Base-by-base conservation (phyloP, 805 yeast genomes). In the Debaryomyces tyrocola region DNA sequence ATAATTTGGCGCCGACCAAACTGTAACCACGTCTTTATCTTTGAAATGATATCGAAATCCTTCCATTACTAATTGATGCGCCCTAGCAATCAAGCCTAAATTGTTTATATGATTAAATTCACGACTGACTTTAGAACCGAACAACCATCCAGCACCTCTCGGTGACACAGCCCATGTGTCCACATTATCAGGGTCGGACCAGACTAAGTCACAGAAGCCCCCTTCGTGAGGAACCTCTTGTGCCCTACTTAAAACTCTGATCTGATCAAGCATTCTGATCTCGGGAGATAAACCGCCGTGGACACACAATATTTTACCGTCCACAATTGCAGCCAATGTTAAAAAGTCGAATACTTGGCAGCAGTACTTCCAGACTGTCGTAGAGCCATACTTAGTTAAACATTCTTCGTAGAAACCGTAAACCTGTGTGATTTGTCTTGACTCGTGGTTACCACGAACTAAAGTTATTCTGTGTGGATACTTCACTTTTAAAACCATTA, bases 201-300 rank as follows among this genome's bases (percentile, higher is more conserved):
- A 92, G 34, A 92, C 91, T 58, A 92, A 79, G 67, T 92, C 99
- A 63, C 97, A 94, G 66, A 92, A 92, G 2, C 97, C 98, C 56
- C 99, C 99, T 70, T 92, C 99, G 65, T 94, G 98, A 2, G 99
- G 99, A 40, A 92, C 97, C 69, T 92, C 98, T 68, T 92, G 98
- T 3, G 98, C 98, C 60, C 99, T 79, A 44, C 94, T 86, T 47
- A 92, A 74, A 15, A 92, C 98, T 58, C 98, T 77, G 54, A 92
- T 90, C 69, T 92, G 99, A 66, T 92, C 99, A 55, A 92, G 77
- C 96, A 94, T 91, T 64, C 98, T 82, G 52, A 92, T 91, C 67
- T 94, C 98, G 2, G 99, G 99, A 11, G 96, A 88, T 46, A 92
- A 76, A 5, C 99, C 99, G 48, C 99, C 99, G 66, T 92, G 99